phyloP scores from a whole-genome alignment of 345 rosid species.

The Eucalyptus melliodora region DNA sequence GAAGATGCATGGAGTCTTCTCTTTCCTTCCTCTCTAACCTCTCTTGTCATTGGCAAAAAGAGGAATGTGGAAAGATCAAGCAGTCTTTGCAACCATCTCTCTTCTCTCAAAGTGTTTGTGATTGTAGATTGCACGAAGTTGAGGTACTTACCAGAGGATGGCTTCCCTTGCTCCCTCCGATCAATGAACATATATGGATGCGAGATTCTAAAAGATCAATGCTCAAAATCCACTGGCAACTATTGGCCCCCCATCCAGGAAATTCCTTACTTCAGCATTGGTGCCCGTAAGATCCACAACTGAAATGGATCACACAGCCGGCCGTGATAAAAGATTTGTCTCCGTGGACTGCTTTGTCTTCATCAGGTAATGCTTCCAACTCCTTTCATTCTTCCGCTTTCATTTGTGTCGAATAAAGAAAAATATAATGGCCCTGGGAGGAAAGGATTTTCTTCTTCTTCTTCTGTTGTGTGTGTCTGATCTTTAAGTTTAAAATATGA shows the following conservation, averaged over 20 bases:
- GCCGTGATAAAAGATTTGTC: no score
- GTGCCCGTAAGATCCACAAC: no score
- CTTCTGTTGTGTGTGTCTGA: no score
- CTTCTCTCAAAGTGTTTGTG: neutral
- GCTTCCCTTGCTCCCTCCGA: neutral
- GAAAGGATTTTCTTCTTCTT: no score
- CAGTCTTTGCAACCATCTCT: neutral
- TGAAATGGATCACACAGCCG: no score
- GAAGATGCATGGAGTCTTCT: neutral
- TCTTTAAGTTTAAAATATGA: no score
- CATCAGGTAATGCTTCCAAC: no score
- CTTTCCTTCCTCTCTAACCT: neutral
- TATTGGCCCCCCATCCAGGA: neutral
- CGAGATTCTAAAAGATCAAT: neutral
- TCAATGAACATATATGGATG: neutral
- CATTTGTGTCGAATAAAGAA: no score
- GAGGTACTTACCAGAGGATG: neutral
- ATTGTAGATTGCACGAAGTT: neutral
- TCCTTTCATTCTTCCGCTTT: no score
- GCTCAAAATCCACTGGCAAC: neutral
- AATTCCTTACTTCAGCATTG: neutral
- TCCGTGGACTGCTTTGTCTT: no score
- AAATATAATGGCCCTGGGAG: no score
- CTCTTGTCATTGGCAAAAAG: neutral
- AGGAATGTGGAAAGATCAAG: neutral